Percentiles rank a stretch among this genome's conserved stretches.
These are phyloP conservation scores for Sporobolomyces roseus DNA, from an alignment of 768 basidiomycete genomes.

Conservation along the genomic window DNA sequence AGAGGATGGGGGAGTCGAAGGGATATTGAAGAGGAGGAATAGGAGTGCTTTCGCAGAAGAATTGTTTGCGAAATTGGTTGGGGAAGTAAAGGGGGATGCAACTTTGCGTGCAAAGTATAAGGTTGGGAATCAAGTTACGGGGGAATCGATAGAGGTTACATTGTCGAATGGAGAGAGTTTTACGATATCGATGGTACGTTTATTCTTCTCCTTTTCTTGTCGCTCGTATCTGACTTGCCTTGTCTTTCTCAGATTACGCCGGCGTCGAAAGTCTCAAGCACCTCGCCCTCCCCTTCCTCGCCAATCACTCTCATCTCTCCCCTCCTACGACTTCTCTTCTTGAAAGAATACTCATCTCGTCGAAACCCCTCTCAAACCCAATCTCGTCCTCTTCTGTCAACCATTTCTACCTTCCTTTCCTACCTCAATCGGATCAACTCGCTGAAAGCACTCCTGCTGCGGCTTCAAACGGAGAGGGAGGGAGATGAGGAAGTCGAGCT, in stretches of 20 bases:
- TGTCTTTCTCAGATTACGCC: not conserved
- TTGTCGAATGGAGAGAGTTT: not conserved
- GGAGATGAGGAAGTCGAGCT: not conserved
- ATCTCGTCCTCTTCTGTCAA: slow-evolving; percentile 13
- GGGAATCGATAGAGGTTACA: slow-evolving; percentile 18
- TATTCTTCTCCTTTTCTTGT: not conserved
- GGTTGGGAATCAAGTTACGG: slow-evolving; percentile 5
- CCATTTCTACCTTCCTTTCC: slow-evolving; percentile 16
- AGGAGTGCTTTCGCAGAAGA: slow-evolving; percentile 36
- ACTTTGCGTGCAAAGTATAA: slow-evolving; percentile 13
- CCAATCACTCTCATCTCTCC: not conserved
- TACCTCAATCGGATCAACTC: slow-evolving; percentile 9
- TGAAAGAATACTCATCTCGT: slow-evolving; percentile 28
- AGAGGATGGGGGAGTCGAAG: slow-evolving; percentile 6
- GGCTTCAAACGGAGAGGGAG: not conserved
- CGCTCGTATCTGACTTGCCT: no score
- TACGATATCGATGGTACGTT: not conserved
- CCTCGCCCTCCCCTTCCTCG: not conserved
- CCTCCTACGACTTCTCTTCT: slow-evolving; percentile 35
- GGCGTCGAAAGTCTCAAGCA: not conserved
- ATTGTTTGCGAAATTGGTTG: slow-evolving; percentile 21
- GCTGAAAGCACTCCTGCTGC: not conserved
- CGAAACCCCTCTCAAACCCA: no score
- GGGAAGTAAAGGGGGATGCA: slow-evolving; percentile 9
- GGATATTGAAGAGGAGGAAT: slow-evolving; percentile 4